These are phyloP conservation scores for Penicillium sp. DNA, from an alignment of 2,329 filamentous ascomycete species.

Conservation along the genomic window DNA sequence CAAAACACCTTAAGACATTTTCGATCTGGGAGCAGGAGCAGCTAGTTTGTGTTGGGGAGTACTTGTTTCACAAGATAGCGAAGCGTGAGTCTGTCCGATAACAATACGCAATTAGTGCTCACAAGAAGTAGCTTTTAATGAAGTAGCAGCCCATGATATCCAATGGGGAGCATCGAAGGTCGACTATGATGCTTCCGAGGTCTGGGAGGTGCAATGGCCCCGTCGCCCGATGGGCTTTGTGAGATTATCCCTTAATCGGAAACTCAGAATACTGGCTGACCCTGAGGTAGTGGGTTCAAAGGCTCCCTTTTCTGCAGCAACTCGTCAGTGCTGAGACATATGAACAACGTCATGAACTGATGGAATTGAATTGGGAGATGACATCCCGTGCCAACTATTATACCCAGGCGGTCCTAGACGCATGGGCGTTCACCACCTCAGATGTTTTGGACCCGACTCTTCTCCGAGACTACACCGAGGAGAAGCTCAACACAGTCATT, in stretches of 20 bases:
- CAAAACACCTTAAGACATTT: neutral
- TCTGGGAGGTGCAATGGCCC: neutral
- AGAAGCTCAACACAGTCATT: neutral
- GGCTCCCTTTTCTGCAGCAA: neutral
- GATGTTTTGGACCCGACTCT: neutral
- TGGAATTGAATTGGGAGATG: neutral
- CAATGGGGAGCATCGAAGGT: neutral
- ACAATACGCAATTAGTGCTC: neutral
- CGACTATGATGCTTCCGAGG: neutral
- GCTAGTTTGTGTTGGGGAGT: neutral
- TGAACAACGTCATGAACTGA: neutral
- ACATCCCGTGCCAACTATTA: neutral
- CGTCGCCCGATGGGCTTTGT: neutral
- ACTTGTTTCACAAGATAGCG: neutral
- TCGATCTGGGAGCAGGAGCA: neutral
- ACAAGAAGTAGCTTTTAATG: neutral
- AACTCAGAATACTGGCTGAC: neutral
- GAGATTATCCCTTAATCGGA: neutral
- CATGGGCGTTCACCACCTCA: neutral
- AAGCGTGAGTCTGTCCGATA: neutral
- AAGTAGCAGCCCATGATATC: neutral
- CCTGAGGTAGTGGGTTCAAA: neutral
- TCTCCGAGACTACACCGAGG: neutral
- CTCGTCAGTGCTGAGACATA: neutral
- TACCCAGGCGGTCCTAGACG: neutral